Evolutionary conservation across 2,329 filamentous ascomycete genomes (phyloP).

Genomic region (Sporothrix dimorphospora): DNA sequence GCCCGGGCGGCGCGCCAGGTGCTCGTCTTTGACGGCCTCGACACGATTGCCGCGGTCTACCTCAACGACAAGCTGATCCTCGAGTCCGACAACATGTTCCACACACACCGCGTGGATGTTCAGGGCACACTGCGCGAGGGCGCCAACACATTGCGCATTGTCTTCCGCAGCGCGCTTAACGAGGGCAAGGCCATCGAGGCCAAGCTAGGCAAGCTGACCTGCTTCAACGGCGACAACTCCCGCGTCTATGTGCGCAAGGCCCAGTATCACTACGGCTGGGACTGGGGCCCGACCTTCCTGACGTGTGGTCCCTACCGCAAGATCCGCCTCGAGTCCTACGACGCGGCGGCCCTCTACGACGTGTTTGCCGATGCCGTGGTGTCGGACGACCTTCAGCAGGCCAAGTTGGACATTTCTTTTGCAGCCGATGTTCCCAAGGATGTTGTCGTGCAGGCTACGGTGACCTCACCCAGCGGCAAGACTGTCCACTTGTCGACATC

Average conservation of each 20-base stretch:
- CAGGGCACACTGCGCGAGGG: conserved; percentile 50
- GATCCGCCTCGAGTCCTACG: conserved; percentile 73
- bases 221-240: conserved; percentile 67
- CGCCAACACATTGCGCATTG: conserved; percentile 63
- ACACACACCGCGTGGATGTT: conserved; percentile 70
- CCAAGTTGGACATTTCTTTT: conserved; percentile 65
- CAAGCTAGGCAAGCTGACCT: conserved; percentile 63
- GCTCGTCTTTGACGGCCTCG: conserved; percentile 75
- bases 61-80: conserved; percentile 72
- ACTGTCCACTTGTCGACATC: background rate
- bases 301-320: conserved; percentile 75
- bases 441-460: background rate
- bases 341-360: conserved; percentile 53
- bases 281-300: conserved; percentile 70
- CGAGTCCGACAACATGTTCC: conserved; percentile 78
- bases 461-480: background rate
- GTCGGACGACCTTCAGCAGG: conserved; percentile 77
- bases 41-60: conserved; percentile 74
- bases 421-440: conserved; percentile 44
- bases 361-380: conserved; percentile 86
- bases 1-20: conserved; percentile 41
- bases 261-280: conserved; percentile 77
- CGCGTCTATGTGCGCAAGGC: conserved; percentile 64
- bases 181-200: conserved; percentile 65
- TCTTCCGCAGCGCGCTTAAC: conserved; percentile 67